A percentile compares a stretch with the other conserved stretches of the same genome.
Conservation (phyloP, 495 filamentous ascomycete genomes). For the Chaetomium fimeti region DNA sequence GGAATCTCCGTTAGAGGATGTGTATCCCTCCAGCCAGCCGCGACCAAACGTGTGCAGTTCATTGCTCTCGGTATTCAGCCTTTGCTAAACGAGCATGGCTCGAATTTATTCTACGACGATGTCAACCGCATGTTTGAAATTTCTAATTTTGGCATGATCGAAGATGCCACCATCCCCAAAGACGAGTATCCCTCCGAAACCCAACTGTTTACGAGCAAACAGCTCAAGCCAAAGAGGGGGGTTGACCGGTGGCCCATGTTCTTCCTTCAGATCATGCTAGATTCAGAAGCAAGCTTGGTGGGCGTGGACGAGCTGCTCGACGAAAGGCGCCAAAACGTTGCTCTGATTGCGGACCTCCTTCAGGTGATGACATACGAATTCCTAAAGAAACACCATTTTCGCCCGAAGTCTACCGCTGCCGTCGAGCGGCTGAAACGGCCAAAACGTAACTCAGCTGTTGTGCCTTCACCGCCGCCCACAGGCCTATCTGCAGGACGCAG, state of each 20-base stretch:
- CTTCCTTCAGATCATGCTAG: conserved; percentile 65
- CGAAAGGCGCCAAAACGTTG: conserved; percentile 39
- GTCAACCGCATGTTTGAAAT: conserved; percentile 73
- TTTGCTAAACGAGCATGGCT: conserved; percentile 49
- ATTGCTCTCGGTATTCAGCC: conserved; percentile 70
- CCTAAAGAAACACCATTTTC: conserved; percentile 64
- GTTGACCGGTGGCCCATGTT: conserved; percentile 92
- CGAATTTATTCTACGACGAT: conserved; percentile 72
- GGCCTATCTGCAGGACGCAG: neutral
- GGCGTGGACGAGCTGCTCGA: conserved; percentile 40
- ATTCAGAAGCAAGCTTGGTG: conserved; percentile 15
- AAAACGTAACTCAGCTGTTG: neutral
- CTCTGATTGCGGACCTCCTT: conserved; percentile 57
- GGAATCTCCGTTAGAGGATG: conserved; percentile 62
- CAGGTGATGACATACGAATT: conserved; percentile 64
- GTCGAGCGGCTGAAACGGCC: conserved; percentile 24
- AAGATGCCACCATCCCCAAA: conserved; percentile 41
- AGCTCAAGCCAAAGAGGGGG: conserved; percentile 61
- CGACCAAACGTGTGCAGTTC: conserved; percentile 73
- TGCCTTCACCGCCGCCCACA: neutral
- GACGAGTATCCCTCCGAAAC: conserved; percentile 30
- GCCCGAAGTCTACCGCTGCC: conserved; percentile 44
- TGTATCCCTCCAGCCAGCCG: conserved; percentile 66
- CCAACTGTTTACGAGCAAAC: conserved; percentile 54
- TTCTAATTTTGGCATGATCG: conserved; percentile 73